Percentiles rank a stretch among this genome's conserved stretches.
phyloP scores from a whole-genome alignment of 495 filamentous ascomycete species.

The Bacidia rubella region DNA sequence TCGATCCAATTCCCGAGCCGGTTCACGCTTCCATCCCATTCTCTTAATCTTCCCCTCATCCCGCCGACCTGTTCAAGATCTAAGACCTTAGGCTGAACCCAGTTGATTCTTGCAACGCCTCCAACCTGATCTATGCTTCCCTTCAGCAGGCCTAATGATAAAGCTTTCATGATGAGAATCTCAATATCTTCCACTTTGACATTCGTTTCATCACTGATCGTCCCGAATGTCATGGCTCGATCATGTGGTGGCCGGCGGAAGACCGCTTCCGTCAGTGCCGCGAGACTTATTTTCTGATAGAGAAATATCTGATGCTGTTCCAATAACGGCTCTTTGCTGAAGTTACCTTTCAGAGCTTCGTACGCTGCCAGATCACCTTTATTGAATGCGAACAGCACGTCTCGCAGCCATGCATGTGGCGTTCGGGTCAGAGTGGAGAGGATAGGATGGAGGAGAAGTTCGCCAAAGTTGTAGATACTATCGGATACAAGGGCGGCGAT shows the following conservation, averaged over 20 bases:
- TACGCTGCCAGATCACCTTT: conserved; percentile 82
- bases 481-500: conserved; percentile 87
- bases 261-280: conserved; percentile 89
- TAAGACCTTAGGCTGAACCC: conserved; percentile 96
- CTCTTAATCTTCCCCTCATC: conserved; percentile 74
- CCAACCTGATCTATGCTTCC: conserved; percentile 96
- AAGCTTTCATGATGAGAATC: conserved; percentile 95
- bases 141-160: conserved; percentile 77
- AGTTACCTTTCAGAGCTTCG: conserved; percentile 63
- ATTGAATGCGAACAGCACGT: conserved; percentile 95
- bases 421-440: conserved; percentile 60
- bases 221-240: conserved; percentile 78
- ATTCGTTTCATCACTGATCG: conserved; percentile 84
- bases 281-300: conserved; percentile 92
- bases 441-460: conserved; percentile 94
- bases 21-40: conserved; percentile 94
- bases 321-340: conserved; percentile 65
- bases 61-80: conserved; percentile 92
- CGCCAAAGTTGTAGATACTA: conserved; percentile 97
- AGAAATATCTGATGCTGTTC: conserved; percentile 67
- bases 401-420: conserved; percentile 71
- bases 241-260: conserved; percentile 93
- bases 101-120: conserved; percentile 85
- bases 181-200: conserved; percentile 85
- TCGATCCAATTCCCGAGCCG: conserved; percentile 93